A percentile compares a stretch with the other conserved stretches of the same genome.
Conservation (phyloP, 2,329 filamentous ascomycete species). For the Claviceps africana region DNA sequence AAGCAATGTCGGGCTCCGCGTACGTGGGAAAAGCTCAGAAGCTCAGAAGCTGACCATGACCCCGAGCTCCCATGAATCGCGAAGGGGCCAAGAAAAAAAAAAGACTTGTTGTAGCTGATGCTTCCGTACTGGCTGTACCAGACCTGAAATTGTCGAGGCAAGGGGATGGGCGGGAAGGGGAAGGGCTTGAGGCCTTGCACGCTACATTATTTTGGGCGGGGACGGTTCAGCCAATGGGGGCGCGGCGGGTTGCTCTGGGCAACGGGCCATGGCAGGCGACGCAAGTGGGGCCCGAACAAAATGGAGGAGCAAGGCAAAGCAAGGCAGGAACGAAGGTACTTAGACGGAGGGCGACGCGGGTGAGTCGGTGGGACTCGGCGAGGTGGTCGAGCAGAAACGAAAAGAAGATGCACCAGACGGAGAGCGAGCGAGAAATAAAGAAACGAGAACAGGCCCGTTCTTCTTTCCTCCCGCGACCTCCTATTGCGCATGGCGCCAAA, state of each 20-base stretch:
- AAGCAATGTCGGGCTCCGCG: slow-evolving; percentile 5
- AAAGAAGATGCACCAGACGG: neutral
- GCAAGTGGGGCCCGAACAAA: neutral
- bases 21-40: slow-evolving; percentile 26
- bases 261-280: slow-evolving; percentile 18
- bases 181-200: too few species aligned
- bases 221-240: slow-evolving; percentile 16
- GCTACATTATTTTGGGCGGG: slow-evolving; percentile 15
- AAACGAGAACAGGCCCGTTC: too few species aligned
- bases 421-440: neutral
- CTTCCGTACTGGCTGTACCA: slow-evolving; percentile 17
- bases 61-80: slow-evolving; percentile 13
- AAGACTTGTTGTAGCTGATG: slow-evolving; percentile 14
- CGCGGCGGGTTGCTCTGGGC: slow-evolving; percentile 16
- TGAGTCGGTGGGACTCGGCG: neutral
- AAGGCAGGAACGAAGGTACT: too few species aligned
- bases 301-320: neutral
- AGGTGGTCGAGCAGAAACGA: neutral
- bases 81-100: slow-evolving; percentile 18
- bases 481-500: neutral
- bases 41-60: slow-evolving; percentile 24
- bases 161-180: slow-evolving; percentile 3
- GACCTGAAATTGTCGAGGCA: slow-evolving; percentile 5
- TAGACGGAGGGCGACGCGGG: neutral
- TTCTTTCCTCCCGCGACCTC: neutral